These are phyloP conservation scores for Trypanosomatidae sp. DNA, from an alignment of 208 protist genomes.

Conservation along the genomic window DNA sequence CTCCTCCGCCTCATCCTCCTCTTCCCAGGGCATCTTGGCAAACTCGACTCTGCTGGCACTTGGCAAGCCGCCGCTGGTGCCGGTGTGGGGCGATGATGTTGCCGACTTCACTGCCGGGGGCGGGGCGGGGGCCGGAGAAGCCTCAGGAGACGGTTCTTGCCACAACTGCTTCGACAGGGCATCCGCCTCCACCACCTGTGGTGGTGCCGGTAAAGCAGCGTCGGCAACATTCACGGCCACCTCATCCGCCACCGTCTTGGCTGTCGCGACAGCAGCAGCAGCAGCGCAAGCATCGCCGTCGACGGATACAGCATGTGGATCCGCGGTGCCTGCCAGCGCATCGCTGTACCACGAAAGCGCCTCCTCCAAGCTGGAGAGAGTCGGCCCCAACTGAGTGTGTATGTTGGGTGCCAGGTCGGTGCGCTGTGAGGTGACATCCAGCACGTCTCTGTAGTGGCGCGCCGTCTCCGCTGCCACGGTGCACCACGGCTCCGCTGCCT, in stretches of 20 bases:
- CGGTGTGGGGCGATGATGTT: neutral
- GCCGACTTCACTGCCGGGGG: neutral
- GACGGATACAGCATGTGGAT: neutral
- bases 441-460: slow-evolving; percentile 18
- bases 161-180: neutral
- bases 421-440: slow-evolving; percentile 3
- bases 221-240: neutral
- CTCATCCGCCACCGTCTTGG: neutral
- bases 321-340: neutral
- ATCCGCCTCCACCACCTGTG: neutral
- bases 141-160: neutral
- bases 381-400: neutral
- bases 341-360: slow-evolving; percentile 11
- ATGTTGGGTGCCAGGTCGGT: slow-evolving; percentile 2
- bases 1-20: slow-evolving; percentile 62
- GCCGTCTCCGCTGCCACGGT: slow-evolving; percentile 20
- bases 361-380: slow-evolving; percentile 6
- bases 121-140: neutral
- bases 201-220: neutral
- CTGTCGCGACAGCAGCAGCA: neutral
- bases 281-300: neutral
- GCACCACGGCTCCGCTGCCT: slow-evolving; percentile 29
- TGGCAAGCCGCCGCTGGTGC: neutral
- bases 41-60: slow-evolving; percentile 42
- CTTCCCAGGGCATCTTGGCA: slow-evolving; percentile 86